Evolutionary conservation across 345 rosid species (phyloP).

Genomic region (Erucastrum elatum): DNA sequence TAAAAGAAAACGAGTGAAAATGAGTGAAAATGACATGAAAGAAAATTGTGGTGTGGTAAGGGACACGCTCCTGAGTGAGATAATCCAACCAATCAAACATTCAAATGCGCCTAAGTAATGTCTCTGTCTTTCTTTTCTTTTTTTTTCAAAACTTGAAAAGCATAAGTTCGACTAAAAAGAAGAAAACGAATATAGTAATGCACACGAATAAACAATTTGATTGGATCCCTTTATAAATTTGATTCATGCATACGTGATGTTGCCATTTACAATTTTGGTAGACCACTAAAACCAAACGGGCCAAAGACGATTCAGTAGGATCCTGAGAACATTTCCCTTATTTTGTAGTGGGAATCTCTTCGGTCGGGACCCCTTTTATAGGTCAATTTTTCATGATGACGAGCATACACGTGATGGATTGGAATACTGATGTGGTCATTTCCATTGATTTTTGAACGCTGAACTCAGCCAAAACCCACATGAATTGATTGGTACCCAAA

Average conservation of each 20-base stretch:
- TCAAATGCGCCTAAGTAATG: not conserved
- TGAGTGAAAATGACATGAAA: not conserved
- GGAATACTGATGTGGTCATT: not conserved
- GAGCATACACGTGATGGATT: not conserved
- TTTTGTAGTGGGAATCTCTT: not conserved
- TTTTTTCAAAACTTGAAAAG: too few relatives aligned
- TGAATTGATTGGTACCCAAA: not conserved
- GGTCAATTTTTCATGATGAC: too few relatives aligned
- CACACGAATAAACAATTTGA: too few relatives aligned
- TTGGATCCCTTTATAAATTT: too few relatives aligned
- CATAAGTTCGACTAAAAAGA: too few relatives aligned
- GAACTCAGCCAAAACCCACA: not conserved
- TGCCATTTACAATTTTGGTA: not conserved
- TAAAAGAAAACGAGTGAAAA: too few relatives aligned
- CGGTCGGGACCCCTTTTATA: not conserved
- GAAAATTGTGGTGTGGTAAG: not conserved
- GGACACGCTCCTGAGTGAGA: constrained; percentile 7
- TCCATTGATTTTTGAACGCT: not conserved
- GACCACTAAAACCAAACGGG: not conserved
- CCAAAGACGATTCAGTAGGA: not conserved
- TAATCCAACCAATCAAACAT: not conserved
- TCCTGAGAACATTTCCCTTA: not conserved
- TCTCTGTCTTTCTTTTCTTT: not conserved
- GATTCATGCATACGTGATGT: not conserved
- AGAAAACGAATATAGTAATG: not conserved